phyloP scores from a whole-genome alignment of 1,284 basidiomycete genomes.

The Kalmanozyma brasiliensis region DNA sequence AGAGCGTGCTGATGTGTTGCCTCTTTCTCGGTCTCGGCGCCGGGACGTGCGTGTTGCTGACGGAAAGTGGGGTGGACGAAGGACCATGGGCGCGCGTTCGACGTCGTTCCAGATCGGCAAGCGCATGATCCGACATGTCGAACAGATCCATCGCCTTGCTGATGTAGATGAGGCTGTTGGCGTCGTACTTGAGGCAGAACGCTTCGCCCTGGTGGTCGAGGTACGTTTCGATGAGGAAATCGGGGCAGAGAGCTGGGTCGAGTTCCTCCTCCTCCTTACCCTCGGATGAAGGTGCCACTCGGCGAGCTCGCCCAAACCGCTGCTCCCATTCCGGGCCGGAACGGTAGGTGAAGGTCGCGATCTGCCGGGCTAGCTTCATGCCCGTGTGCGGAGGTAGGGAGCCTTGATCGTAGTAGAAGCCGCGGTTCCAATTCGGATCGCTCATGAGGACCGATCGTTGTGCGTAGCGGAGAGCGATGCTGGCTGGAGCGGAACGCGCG shows the following conservation, averaged over 20 bases:
- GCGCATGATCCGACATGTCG: conserved; percentile 86
- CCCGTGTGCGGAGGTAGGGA: conserved; percentile 93
- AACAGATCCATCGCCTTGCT: conserved; percentile 99
- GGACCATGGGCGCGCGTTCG: conserved; percentile 47
- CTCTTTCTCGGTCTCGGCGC: conserved; percentile 35
- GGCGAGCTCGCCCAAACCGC: conserved; percentile 85
- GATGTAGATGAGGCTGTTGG: conserved; percentile 94
- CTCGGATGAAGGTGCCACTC: conserved; percentile 50
- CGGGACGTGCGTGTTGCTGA: conserved; percentile 16
- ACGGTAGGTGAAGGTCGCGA: conserved; percentile 98
- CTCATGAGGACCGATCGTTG: conserved; percentile 96
- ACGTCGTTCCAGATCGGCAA: conserved; percentile 74
- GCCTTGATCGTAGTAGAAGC: conserved; percentile 87
- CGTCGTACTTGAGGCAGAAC: conserved; percentile 98
- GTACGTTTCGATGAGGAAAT: conserved; percentile 98
- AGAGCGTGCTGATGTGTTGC: conserved; percentile 73
- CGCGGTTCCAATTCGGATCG: conserved; percentile 98
- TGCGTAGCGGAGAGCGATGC: conserved; percentile 94
- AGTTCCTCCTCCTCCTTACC: conserved; percentile 27
- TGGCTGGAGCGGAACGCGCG: conserved; percentile 87
- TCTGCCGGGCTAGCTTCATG: conserved; percentile 98
- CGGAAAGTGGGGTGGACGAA: conserved; percentile 11
- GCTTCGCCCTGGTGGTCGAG: conserved; percentile 87
- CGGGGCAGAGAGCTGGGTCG: conserved; percentile 80
- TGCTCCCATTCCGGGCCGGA: conserved; percentile 99